Conservation (phyloP, 306 rosid genomes). For the Spatholobus suberectus region DNA sequence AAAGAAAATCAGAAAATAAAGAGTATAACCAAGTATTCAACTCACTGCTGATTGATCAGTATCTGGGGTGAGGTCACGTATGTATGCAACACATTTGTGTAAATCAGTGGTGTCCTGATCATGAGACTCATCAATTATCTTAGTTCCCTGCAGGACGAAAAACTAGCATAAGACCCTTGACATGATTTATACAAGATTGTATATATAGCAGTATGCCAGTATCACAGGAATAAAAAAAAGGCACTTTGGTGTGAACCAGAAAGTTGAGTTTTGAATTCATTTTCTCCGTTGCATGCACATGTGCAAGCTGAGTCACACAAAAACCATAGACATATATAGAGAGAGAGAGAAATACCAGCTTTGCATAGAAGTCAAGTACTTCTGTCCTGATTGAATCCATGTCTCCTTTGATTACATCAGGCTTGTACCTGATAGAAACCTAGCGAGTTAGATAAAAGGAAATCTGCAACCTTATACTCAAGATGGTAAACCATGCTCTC, state of each 20-base stretch:
- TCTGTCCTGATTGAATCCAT: conserved; percentile 89
- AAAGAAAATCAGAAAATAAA: conserved; percentile 20
- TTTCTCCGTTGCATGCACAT: conserved; percentile 16
- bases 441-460: conserved; percentile 32
- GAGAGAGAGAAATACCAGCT: conserved; percentile 51
- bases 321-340: background rate
- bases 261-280: conserved; percentile 20
- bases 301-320: background rate
- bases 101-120: conserved; percentile 98
- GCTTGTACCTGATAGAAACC: conserved; percentile 71
- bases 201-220: conserved; percentile 24
- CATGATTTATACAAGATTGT: conserved; percentile 16
- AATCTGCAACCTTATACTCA: background rate
- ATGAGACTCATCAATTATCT: conserved; percentile 76
- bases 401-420: conserved; percentile 92
- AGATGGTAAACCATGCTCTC: conserved; percentile 28
- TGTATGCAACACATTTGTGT: conserved; percentile 78
- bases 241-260: conserved; percentile 27
- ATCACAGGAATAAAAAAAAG: conserved; percentile 6
- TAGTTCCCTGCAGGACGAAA: conserved; percentile 73
- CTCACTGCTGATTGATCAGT: conserved; percentile 66
- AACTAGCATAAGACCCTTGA: conserved; percentile 44
- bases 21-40: conserved; percentile 35
- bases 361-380: conserved; percentile 73
- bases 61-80: conserved; percentile 56